Evolutionary conservation across 306 rosid species (phyloP).

Genomic region (Lithocarpus polystachyus): DNA sequence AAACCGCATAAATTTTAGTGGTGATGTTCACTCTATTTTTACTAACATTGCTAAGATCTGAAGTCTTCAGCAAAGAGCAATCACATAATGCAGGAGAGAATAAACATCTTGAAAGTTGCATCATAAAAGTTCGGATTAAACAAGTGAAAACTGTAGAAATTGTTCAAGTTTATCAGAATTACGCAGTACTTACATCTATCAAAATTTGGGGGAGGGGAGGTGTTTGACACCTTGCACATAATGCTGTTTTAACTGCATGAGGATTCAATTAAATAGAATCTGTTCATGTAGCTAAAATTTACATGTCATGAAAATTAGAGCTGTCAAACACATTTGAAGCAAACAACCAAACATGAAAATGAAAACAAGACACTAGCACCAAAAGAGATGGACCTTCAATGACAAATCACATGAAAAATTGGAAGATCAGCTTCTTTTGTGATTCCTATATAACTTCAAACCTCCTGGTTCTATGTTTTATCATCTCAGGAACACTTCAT

Average conservation of each 20-base stretch:
- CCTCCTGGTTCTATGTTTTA: neutral
- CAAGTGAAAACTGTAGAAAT: no score
- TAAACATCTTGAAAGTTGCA: no score
- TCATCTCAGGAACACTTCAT: neutral
- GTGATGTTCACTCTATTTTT: no score
- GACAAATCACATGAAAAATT: neutral
- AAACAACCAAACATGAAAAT: neutral
- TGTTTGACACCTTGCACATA: neutral
- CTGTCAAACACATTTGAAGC: neutral
- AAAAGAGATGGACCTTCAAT: neutral
- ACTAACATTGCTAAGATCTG: no score
- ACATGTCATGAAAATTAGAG: neutral
- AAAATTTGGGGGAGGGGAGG: neutral
- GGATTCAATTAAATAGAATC: neutral
- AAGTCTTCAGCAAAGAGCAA: no score
- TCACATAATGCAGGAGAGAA: no score
- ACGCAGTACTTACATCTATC: neutral
- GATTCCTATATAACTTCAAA: neutral
- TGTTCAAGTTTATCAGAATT: neutral
- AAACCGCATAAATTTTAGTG: no score
- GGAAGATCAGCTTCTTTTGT: neutral
- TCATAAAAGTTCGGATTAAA: no score
- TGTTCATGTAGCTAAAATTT: neutral
- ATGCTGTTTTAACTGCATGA: neutral
- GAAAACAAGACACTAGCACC: neutral